phyloP scores from a whole-genome alignment of 352 stramenopile species.

The Globisporangium spiculum region DNA sequence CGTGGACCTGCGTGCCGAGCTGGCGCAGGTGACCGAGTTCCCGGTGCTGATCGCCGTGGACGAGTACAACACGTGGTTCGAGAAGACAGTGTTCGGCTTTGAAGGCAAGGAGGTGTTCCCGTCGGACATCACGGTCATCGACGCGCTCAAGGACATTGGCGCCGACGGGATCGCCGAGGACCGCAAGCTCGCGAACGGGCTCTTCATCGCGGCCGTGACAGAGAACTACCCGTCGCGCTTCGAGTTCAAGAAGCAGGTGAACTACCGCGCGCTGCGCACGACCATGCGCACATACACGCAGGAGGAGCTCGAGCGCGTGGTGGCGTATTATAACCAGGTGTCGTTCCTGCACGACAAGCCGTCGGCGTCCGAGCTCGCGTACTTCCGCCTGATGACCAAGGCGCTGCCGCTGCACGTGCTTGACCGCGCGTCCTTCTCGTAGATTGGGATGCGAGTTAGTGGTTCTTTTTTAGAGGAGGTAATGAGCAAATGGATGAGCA shows the following conservation, averaged over 20 bases:
- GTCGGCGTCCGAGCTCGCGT: conserved; percentile 65
- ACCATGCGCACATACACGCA: conserved; percentile 77
- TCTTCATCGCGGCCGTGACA: conserved; percentile 79
- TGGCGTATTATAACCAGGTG: conserved; percentile 87
- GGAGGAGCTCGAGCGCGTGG: conserved; percentile 70
- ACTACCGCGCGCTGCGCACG: conserved; percentile 70
- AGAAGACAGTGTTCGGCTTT: conserved; percentile 85
- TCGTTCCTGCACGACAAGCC: conserved; percentile 44
- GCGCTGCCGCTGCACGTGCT: conserved; percentile 74
- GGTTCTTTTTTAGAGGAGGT: conserved; percentile 9
- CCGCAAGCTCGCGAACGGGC: conserved; percentile 72
- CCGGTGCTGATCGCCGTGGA: conserved; percentile 85
- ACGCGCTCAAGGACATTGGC: conserved; percentile 69
- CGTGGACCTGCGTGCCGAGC: conserved; percentile 74
- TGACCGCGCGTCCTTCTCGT: conserved; percentile 82
- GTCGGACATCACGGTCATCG: conserved; percentile 79
- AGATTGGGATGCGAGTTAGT: conserved; percentile 19
- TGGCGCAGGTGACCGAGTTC: conserved; percentile 79
- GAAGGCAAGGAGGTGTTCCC: conserved; percentile 72
- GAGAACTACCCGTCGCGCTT: conserved; percentile 80
- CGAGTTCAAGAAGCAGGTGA: conserved; percentile 80
- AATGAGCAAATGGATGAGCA: neutral
- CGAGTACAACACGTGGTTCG: conserved; percentile 89
- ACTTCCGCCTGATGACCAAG: conserved; percentile 88
- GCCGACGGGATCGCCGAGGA: conserved; percentile 51